A percentile compares a stretch with the other conserved stretches of the same genome.
Conservation (phyloP, 441 rosid genomes). For the Raphanus hybrid region DNA sequence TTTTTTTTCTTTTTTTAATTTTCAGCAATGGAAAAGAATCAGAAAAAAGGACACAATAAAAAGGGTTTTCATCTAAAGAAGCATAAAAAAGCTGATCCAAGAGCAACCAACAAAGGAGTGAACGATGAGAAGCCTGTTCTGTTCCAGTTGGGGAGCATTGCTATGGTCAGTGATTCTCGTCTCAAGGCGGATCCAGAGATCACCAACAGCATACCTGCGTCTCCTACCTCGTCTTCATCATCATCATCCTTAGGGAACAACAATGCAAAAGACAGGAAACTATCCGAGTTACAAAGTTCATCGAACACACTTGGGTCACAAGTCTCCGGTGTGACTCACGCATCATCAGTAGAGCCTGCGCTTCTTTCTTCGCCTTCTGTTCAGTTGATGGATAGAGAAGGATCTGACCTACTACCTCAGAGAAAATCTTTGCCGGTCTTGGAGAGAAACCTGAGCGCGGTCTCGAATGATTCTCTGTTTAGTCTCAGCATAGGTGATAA, state of each 20-base stretch:
- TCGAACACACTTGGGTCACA: slow-evolving; percentile 42
- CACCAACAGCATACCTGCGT: slow-evolving; percentile 18
- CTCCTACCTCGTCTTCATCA: slow-evolving; percentile 35
- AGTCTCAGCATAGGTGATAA: slow-evolving; percentile 64
- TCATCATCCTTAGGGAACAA: slow-evolving; percentile 46
- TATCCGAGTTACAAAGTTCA: slow-evolving; percentile 39
- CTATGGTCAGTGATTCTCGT: slow-evolving; percentile 32
- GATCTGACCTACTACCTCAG: slow-evolving; percentile 48
- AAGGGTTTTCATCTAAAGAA: slow-evolving; percentile 38
- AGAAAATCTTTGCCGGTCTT: slow-evolving; percentile 61
- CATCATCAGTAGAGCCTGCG: slow-evolving; percentile 33
- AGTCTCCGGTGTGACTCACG: slow-evolving; percentile 47
- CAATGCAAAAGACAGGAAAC: slow-evolving; percentile 28
- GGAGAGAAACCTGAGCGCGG: slow-evolving; percentile 60
- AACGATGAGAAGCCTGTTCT: slow-evolving; percentile 37
- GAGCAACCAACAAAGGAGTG: neutral
- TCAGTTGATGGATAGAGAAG: slow-evolving; percentile 76
- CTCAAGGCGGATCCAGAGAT: slow-evolving; percentile 33
- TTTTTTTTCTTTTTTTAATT: neutral
- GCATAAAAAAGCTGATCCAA: slow-evolving; percentile 34
- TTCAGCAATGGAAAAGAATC: slow-evolving; percentile 39
- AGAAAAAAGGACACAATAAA: slow-evolving; percentile 31
- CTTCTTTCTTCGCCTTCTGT: slow-evolving; percentile 42
- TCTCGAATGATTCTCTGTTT: slow-evolving; percentile 86
- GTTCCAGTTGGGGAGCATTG: slow-evolving; percentile 44